A percentile compares a stretch with the other conserved stretches of the same genome.
phyloP scores from a whole-genome alignment of 2,329 filamentous ascomycete species.

The Fusarium cicatricum region DNA sequence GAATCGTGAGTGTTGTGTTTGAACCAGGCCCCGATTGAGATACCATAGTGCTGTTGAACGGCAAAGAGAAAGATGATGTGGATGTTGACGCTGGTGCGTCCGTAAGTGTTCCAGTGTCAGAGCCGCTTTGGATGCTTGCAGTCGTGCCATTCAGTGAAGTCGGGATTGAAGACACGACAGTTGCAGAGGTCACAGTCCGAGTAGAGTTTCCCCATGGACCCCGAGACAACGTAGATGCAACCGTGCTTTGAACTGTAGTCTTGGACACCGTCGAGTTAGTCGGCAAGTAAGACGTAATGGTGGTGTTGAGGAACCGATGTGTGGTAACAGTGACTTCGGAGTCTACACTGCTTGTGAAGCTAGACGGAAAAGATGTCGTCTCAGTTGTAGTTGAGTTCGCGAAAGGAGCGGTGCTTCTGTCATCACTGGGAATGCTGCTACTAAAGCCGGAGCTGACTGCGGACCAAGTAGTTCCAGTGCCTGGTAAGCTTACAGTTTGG shows the following conservation, averaged over 20 bases:
- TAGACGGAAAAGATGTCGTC: constrained; percentile 2
- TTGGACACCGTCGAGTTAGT: constrained; percentile 10
- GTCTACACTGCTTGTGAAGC: constrained; percentile 1
- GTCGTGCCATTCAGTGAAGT: constrained; percentile 15
- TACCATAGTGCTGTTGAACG: constrained; percentile 5
- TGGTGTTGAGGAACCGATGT: constrained; percentile 5
- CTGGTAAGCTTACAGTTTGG: not conserved
- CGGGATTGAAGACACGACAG: constrained; percentile 9
- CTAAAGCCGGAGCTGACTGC: constrained; percentile 8
- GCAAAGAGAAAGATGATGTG: constrained; percentile 10
- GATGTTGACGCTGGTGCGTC: constrained; percentile 4
- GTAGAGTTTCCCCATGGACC: constrained; percentile 10
- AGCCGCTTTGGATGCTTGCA: constrained; percentile 3
- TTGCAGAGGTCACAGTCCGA: not conserved
- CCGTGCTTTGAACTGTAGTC: not conserved
- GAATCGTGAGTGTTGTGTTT: constrained; percentile 1
- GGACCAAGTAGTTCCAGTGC: not conserved
- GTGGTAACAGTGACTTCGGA: constrained; percentile 9
- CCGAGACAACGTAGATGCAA: constrained; percentile 3
- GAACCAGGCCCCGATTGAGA: not conserved
- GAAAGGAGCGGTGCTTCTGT: constrained; percentile 21
- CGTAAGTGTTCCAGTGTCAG: constrained; percentile 3
- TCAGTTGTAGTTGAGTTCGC: constrained; percentile 24
- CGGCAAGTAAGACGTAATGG: constrained; percentile 8
- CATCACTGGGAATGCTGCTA: constrained; percentile 6